Evolutionary conservation across 1,284 basidiomycete species (phyloP), one percentile per base, ranked within the genome.

Genomic region (Pseudozyma sp.): DNA sequence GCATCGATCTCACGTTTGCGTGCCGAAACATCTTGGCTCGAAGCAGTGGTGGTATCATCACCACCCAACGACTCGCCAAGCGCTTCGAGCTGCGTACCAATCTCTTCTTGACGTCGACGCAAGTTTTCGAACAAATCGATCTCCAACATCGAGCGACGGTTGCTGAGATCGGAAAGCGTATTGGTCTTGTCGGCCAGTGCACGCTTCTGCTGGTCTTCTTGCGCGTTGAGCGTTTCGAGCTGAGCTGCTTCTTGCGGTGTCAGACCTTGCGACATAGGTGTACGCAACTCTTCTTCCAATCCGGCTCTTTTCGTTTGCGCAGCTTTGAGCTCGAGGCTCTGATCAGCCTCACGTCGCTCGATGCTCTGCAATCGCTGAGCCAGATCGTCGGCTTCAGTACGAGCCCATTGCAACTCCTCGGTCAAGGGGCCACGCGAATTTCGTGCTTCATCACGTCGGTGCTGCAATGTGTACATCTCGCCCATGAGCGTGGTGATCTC

Each of bases 101-200:
- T 83, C 79, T 95, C 94, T 59, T 94, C 91, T 43, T 90, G 88
- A 14, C 91, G 89, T 4, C 95, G 89, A 18, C 90, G 88, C 16
- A 98, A 88, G 74, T 91, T 91, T 83, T 99, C 96, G 71, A 92
- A 93, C 38, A 99, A 88, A 85, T 99, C 96, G 56, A 98, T 95
- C 85, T 97, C 93, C 21, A 97, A 87, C 13, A 91, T 86, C 80
- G 91, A 93, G 85, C 93, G 94, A 72, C 89, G 89, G 21, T 90
- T 89, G 42, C 92, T 91, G 59, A 95, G 86, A 93, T 97, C 90
- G 53, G 91, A 90, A 80, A 91, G 91, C 52, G 87, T 87, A 83
- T 90, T 90, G 18, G 90, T 89, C 44, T 92, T 85, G 68, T 93
- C 91, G 21, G 92, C 81, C 57, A 95, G 86, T 25, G 88, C 87